Conservation (phyloP, 2,329 filamentous ascomycete genomes). For the Fusarium domesticum region DNA sequence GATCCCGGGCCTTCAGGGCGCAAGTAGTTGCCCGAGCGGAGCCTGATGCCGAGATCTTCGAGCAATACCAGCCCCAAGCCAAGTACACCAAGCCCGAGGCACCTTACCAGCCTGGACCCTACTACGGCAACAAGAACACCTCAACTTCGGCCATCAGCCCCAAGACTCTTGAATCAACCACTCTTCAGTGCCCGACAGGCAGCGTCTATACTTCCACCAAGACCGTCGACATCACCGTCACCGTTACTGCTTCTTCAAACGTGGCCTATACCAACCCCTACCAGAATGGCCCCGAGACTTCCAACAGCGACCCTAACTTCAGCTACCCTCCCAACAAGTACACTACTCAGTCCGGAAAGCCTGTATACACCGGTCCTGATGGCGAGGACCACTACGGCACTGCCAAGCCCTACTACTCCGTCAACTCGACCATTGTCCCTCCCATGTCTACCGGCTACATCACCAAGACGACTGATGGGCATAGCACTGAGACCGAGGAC, state of each 20-base stretch:
- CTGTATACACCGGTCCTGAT: not conserved
- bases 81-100: constrained; percentile 1
- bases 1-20: not conserved
- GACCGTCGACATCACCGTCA: constrained; percentile 36
- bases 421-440: constrained; percentile 10
- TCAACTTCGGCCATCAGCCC: constrained; percentile 10
- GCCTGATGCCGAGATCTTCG: not conserved
- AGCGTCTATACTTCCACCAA: constrained; percentile 30
- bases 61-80: constrained; percentile 1
- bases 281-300: constrained; percentile 11
- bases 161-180: constrained; percentile 7
- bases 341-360: constrained; percentile 5
- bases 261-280: constrained; percentile 16
- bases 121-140: constrained; percentile 11
- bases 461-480: not conserved
- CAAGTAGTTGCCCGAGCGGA: constrained; percentile 7
- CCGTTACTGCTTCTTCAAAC: constrained; percentile 32
- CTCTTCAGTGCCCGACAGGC: constrained; percentile 21
- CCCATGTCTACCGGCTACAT: constrained; percentile 2
- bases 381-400: constrained; percentile 4
- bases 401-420: constrained; percentile 6
- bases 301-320: constrained; percentile 8
- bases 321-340: constrained; percentile 12
- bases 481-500: constrained; percentile 5
- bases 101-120: not conserved